A percentile compares a stretch with the other conserved stretches of the same genome.
These are phyloP conservation scores for Spencermartinsiella ligniputridi DNA, from an alignment of 1,139 yeast species.

Conservation along the genomic window DNA sequence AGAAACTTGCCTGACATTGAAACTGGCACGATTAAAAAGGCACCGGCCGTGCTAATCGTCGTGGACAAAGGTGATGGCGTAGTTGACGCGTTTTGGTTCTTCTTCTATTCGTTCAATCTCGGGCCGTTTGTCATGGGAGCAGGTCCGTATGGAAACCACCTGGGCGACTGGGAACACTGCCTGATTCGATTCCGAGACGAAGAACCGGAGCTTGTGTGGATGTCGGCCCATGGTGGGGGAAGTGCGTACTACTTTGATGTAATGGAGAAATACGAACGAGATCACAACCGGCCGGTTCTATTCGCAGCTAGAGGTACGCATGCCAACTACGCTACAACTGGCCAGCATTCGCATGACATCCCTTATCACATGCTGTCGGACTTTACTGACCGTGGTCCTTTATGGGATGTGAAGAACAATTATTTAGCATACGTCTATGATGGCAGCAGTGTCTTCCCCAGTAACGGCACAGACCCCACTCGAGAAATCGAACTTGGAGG, in stretches of 20 bases:
- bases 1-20: slow-evolving; percentile 63
- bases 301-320: slow-evolving; percentile 95
- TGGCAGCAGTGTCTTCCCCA: slow-evolving; percentile 43
- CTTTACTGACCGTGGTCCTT: slow-evolving; percentile 89
- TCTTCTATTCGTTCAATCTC: slow-evolving; percentile 86
- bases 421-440: slow-evolving; percentile 76
- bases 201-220: slow-evolving; percentile 86
- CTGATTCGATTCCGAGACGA: slow-evolving; percentile 80
- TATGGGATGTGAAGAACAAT: slow-evolving; percentile 89
- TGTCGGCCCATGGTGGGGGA: slow-evolving; percentile 98
- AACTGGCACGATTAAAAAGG: slow-evolving; percentile 65
- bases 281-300: slow-evolving; percentile 58
- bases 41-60: slow-evolving; percentile 77
- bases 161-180: slow-evolving; percentile 98
- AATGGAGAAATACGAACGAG: slow-evolving; percentile 58
- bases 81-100: slow-evolving; percentile 94
- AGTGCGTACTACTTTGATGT: slow-evolving; percentile 77
- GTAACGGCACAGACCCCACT: slow-evolving; percentile 47
- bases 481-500: slow-evolving; percentile 63
- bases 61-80: slow-evolving; percentile 92
- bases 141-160: slow-evolving; percentile 95
- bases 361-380: slow-evolving; percentile 89
- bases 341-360: slow-evolving; percentile 92
- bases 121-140: slow-evolving; percentile 98
- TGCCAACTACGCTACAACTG: slow-evolving; percentile 94